A percentile compares a stretch with the other conserved stretches of the same genome.
phyloP scores from a whole-genome alignment of 2,329 filamentous ascomycete genomes.

The Emmonsia crescens region DNA sequence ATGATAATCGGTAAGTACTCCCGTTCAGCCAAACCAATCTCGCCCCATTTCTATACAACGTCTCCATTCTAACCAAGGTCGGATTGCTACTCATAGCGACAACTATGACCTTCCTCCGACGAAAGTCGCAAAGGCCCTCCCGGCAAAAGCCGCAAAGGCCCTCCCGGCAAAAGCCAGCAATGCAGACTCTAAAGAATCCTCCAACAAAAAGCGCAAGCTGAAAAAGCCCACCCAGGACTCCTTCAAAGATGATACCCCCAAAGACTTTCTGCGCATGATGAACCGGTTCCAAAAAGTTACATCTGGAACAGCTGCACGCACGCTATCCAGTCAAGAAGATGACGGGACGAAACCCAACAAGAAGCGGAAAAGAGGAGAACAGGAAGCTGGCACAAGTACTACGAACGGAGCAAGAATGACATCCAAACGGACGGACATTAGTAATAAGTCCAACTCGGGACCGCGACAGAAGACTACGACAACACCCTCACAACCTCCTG shows the following conservation, averaged over 20 bases:
- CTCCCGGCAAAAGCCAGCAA: slow-evolving; percentile 44
- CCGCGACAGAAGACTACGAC: not conserved
- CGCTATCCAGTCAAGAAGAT: slow-evolving; percentile 49
- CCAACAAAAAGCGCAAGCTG: slow-evolving; percentile 24
- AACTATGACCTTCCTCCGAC: slow-evolving; percentile 51
- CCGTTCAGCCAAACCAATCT: not conserved
- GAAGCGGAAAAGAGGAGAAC: slow-evolving; percentile 37
- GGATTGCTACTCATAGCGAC: slow-evolving; percentile 10
- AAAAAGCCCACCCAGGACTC: slow-evolving; percentile 24
- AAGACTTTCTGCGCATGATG: slow-evolving; percentile 80
- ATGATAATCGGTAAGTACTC: slow-evolving; percentile 40
- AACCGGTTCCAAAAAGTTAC: slow-evolving; percentile 19
- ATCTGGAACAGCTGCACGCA: not conserved
- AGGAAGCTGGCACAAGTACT: slow-evolving; percentile 11
- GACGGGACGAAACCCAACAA: slow-evolving; percentile 42
- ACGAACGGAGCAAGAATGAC: slow-evolving; percentile 10
- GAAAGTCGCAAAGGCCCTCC: slow-evolving; percentile 48
- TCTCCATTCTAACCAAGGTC: slow-evolving; percentile 26
- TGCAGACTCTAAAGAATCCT: slow-evolving; percentile 27
- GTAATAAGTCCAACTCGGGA: not conserved
- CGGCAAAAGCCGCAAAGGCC: slow-evolving; percentile 48
- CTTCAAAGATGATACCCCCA: slow-evolving; percentile 64
- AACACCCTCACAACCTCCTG: not conserved
- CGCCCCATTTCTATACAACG: slow-evolving; percentile 37
- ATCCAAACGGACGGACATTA: slow-evolving; percentile 2